Evolutionary conservation across 805 yeast species (phyloP).

Genomic region (Tetrapisispora arboricola): DNA sequence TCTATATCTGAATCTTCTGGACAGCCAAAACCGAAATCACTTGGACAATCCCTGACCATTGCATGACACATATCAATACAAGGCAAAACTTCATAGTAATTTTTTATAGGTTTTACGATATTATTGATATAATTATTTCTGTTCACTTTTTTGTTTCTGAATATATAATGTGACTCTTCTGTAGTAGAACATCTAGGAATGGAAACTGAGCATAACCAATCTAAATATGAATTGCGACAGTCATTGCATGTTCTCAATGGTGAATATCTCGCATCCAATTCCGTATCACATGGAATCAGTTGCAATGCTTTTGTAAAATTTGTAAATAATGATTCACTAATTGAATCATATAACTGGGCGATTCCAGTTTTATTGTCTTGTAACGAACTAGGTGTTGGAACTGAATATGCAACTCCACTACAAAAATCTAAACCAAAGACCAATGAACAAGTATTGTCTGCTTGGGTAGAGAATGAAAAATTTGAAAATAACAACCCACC

Average conservation of each 20-base stretch:
- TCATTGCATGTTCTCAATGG: conserved; percentile 64
- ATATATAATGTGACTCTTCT: conserved; percentile 34
- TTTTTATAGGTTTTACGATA: conserved; percentile 41
- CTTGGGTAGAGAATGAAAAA: conserved; percentile 47
- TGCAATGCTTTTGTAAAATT: conserved; percentile 72
- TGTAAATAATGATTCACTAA: conserved; percentile 44
- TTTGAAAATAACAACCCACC: conserved; percentile 60
- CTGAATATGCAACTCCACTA: conserved; percentile 73
- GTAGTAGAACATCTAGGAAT: conserved; percentile 75
- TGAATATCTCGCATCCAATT: conserved; percentile 56
- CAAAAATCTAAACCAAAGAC: conserved; percentile 73
- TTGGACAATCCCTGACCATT: conserved; percentile 76
- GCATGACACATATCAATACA: conserved; percentile 73
- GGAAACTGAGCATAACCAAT: conserved; percentile 84
- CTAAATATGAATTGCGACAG: conserved; percentile 59
- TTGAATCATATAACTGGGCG: conserved; percentile 47
- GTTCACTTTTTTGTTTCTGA: conserved; percentile 40
- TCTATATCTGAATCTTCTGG: conserved; percentile 34
- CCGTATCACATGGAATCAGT: conserved; percentile 65
- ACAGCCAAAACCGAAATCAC: conserved; percentile 63
- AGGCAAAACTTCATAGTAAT: conserved; percentile 75
- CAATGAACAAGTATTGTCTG: conserved; percentile 52
- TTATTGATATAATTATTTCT: conserved; percentile 52
- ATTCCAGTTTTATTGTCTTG: conserved; percentile 30
- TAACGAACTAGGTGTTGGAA: conserved; percentile 44